Conservation (phyloP, 2,329 filamentous ascomycete genomes). For the Talaromyces islandicus region DNA sequence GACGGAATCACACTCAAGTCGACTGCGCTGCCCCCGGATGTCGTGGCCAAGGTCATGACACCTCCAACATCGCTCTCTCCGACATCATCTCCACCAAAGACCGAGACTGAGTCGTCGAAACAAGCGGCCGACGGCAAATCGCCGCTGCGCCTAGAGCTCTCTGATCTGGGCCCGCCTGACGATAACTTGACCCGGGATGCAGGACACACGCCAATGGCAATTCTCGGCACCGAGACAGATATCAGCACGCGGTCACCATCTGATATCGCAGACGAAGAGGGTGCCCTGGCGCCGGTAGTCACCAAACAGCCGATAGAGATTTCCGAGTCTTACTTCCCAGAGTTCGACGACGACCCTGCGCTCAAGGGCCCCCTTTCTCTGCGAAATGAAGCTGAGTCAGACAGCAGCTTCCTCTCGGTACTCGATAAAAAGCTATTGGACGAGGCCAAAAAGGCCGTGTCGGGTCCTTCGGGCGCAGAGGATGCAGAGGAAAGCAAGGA, state of each 20-base stretch:
- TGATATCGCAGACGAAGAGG: constrained; percentile 21
- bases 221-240: constrained; percentile 32
- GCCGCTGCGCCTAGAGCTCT: constrained; percentile 29
- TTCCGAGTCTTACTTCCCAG: constrained; percentile 36
- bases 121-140: constrained; percentile 14
- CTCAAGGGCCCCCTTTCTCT: constrained; percentile 39
- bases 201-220: constrained; percentile 41
- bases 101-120: constrained; percentile 15
- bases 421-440: constrained; percentile 39
- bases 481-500: constrained; percentile 9
- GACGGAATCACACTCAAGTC: constrained; percentile 45
- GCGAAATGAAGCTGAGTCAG: constrained; percentile 34
- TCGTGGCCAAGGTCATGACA: constrained; percentile 39
- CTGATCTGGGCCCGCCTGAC: constrained; percentile 32
- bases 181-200: constrained; percentile 36
- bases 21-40: constrained; percentile 36
- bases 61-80: constrained; percentile 35
- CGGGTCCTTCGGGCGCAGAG: constrained; percentile 18
- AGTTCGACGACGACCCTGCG: constrained; percentile 35
- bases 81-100: constrained; percentile 20
- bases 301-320: constrained; percentile 30
- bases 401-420: constrained; percentile 34
- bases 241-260: constrained; percentile 19
- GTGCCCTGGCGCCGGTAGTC: constrained; percentile 26
- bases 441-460: constrained; percentile 31